These are phyloP conservation scores for Moricandia arvensis DNA, from an alignment of 345 rosid species.

Conservation along the genomic window DNA sequence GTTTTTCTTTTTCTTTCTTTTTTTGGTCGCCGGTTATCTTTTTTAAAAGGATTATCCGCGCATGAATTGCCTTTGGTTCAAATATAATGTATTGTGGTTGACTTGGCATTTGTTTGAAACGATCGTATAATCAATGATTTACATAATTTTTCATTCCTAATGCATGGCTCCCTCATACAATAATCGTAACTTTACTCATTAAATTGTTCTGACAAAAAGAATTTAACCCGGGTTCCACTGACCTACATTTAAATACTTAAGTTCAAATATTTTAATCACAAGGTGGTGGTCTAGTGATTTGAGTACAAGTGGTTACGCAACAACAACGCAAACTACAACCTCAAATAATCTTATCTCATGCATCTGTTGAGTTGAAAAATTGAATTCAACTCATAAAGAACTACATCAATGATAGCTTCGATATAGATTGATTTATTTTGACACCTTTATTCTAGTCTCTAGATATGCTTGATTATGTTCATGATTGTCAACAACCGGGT, in stretches of 20 bases:
- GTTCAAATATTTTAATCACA: too few relatives aligned
- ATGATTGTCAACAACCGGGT: neutral
- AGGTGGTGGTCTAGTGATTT: too few relatives aligned
- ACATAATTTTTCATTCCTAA: neutral
- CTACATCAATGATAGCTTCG: neutral
- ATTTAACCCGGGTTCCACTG: too few relatives aligned
- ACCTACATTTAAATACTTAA: too few relatives aligned
- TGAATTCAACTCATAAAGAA: neutral
- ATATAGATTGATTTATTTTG: neutral
- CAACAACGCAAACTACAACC: neutral
- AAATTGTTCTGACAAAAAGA: neutral
- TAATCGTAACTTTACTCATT: neutral
- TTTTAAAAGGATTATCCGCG: too few relatives aligned
- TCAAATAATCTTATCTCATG: neutral
- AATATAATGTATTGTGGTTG: too few relatives aligned
- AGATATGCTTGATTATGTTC: neutral
- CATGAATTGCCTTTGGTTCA: too few relatives aligned
- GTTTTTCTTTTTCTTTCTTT: too few relatives aligned
- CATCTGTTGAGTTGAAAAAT: neutral
- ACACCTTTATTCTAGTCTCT: neutral
- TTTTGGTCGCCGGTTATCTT: neutral
- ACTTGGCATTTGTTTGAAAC: neutral
- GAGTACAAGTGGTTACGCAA: neutral
- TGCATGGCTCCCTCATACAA: neutral
- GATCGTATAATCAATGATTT: conserved; percentile 1